These are phyloP conservation scores for Funneliformis mosseae DNA, from an alignment of 192 early-diverging fungal genomes.

Conservation along the genomic window DNA sequence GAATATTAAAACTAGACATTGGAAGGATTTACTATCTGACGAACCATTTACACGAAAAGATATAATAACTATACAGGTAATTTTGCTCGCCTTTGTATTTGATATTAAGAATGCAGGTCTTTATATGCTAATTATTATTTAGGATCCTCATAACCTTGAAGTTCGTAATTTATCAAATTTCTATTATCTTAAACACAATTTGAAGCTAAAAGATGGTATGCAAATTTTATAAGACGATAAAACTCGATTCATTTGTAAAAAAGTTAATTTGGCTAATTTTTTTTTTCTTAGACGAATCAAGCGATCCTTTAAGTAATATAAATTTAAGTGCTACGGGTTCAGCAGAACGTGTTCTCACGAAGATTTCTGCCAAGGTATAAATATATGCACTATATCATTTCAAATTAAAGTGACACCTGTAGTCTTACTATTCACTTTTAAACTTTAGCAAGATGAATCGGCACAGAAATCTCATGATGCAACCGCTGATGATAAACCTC, in stretches of 20 bases:
- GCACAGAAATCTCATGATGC: conserved; percentile 33
- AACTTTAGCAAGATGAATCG: conserved; percentile 35
- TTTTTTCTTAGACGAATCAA: neutral
- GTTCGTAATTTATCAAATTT: conserved; percentile 71
- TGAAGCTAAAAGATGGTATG: conserved; percentile 56
- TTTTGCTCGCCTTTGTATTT: neutral
- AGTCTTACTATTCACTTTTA: neutral
- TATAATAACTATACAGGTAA: conserved; percentile 83
- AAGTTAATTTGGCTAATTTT: neutral
- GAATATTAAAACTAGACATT: conserved; percentile 82
- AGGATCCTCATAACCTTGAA: conserved; percentile 81
- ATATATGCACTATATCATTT: neutral
- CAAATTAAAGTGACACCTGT: neutral
- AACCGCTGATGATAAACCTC: conserved; percentile 30
- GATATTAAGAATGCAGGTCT: neutral
- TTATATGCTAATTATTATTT: conserved; percentile 13
- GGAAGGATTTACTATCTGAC: conserved; percentile 86
- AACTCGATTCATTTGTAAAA: neutral
- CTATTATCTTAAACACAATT: conserved; percentile 72
- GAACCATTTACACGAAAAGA: conserved; percentile 86
- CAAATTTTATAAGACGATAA: conserved; percentile 9
- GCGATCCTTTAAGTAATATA: conserved; percentile 63
- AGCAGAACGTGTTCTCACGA: conserved; percentile 56
- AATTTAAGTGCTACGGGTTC: conserved; percentile 57
- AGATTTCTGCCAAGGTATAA: conserved; percentile 48